These are phyloP conservation scores for Pseudocercospora vitis DNA, from an alignment of 2,329 filamentous ascomycete genomes.

Conservation along the genomic window DNA sequence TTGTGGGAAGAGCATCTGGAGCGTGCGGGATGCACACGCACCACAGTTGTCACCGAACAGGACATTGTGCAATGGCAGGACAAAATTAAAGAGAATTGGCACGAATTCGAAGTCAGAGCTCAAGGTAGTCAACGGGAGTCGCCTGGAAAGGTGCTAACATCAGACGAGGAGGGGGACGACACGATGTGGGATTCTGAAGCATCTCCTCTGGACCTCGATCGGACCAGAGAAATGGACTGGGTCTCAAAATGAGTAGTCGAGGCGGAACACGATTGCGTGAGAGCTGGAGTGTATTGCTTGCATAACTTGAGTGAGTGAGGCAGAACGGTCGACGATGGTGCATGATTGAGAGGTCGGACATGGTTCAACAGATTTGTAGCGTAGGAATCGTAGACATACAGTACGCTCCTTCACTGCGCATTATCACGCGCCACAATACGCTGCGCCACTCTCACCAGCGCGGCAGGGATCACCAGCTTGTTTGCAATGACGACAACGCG, in stretches of 20 bases:
- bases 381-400: no score
- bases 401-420: no score
- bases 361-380: no score
- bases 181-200: neutral
- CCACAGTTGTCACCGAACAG: neutral
- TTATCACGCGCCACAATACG: no score
- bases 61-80: constrained; percentile 1
- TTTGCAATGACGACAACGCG: constrained; percentile 1
- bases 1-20: neutral
- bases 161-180: neutral
- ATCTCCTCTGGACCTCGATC: neutral
- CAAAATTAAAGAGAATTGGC: constrained; percentile 1
- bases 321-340: no score
- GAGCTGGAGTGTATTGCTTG: no score
- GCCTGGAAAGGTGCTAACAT: no score
- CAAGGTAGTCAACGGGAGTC: no score
- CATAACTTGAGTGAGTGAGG: no score
- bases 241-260: neutral
- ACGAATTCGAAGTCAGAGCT: constrained; percentile 2
- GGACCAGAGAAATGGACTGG: neutral
- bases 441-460: constrained; percentile 2
- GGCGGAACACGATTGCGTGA: neutral
- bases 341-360: no score
- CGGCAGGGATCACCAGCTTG: neutral
- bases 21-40: neutral